Evolutionary conservation across 208 protist species (phyloP).

Genomic region (Herpetomonas tarakana): DNA sequence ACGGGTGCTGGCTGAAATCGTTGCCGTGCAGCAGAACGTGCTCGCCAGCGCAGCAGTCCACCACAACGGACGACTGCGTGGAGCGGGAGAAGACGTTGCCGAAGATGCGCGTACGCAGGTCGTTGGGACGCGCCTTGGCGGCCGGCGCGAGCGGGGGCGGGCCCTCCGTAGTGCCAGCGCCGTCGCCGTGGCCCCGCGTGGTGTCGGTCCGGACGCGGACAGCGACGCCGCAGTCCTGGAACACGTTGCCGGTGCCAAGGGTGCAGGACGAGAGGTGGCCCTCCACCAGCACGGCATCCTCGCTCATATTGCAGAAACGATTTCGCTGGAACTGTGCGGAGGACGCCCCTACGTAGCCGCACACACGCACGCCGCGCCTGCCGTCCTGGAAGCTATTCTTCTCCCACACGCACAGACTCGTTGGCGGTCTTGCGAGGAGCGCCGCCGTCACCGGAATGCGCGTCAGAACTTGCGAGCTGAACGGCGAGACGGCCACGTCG

Average conservation of each 20-base stretch:
- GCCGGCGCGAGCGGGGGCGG: slow-evolving; percentile 8
- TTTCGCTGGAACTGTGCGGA: slow-evolving; percentile 54
- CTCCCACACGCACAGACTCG: slow-evolving; percentile 61
- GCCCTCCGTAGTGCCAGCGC: not conserved
- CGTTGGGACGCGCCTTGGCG: slow-evolving; percentile 10
- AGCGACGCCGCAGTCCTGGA: slow-evolving; percentile 47
- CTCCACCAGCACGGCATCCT: slow-evolving; percentile 45
- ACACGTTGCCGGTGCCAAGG: slow-evolving; percentile 65
- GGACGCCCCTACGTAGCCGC: slow-evolving; percentile 46
- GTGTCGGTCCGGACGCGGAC: slow-evolving; percentile 28
- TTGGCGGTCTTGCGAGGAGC: slow-evolving; percentile 49
- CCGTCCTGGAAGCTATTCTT: slow-evolving; percentile 55
- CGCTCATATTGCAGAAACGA: slow-evolving; percentile 44
- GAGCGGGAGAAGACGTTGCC: slow-evolving; percentile 51
- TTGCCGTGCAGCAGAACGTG: slow-evolving; percentile 48
- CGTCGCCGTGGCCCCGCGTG: not conserved
- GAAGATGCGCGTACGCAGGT: slow-evolving; percentile 52
- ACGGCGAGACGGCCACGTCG: slow-evolving; percentile 33
- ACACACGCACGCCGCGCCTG: slow-evolving; percentile 38
- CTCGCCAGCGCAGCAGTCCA: slow-evolving; percentile 23
- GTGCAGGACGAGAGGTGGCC: slow-evolving; percentile 69
- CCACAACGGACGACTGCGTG: slow-evolving; percentile 31
- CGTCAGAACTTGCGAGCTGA: slow-evolving; percentile 59
- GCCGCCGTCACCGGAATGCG: slow-evolving; percentile 49
- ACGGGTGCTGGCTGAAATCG: slow-evolving; percentile 44